Evolutionary conservation across 2,329 filamentous ascomycete species (phyloP), one percentile per base, ranked within the genome.

Genomic region (Cadophora malorum): DNA sequence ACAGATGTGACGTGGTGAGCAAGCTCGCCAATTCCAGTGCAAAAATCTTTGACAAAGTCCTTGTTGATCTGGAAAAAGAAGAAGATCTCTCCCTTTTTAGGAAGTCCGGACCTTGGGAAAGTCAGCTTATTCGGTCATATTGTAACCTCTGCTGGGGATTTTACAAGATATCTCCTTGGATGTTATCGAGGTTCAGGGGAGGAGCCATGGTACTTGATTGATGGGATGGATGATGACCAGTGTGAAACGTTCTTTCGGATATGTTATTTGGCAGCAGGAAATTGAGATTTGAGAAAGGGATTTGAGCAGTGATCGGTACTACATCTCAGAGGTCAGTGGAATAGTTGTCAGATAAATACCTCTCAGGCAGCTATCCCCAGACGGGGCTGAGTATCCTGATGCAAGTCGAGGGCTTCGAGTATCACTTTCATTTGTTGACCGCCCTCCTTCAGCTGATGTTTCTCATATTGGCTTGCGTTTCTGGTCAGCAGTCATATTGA

Each of bases 61-160:
- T 52, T 41, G 33, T 64, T 52, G 33, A 64, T 53, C 14, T 50
- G 16, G 28, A 64, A 64, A n/a, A 64, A 64, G 61, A 64, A 64
- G 49, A 64, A 64, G 7, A 53, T 55, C 12, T 64, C 47, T 28
- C 47, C 61, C 35, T 64, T 64, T 33, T 64, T 64, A 3, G 61
- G 61, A 38, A 64, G 61, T 8, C 61, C 61, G 16, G 56, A 59
- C 33, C 56, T 59, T 5, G 21, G 16, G 3, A 25, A 8, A 25
- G 12, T 59, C 12, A 59, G 56, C 35, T 21, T 23, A 10, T 10
- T 16, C 12, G 12, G 12, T 59, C n/a, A 45, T 4, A 14, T 33
- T 21, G 38, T 25, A 4, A 35, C 41, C 16, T 19, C 4, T 5
- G 9, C 8, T 8, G 19, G 14, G 4, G 38, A 9, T 8, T 35